A percentile compares a stretch with the other conserved stretches of the same genome.
phyloP scores from a whole-genome alignment of 768 basidiomycete species.

The Podaxis carcinomalis region DNA sequence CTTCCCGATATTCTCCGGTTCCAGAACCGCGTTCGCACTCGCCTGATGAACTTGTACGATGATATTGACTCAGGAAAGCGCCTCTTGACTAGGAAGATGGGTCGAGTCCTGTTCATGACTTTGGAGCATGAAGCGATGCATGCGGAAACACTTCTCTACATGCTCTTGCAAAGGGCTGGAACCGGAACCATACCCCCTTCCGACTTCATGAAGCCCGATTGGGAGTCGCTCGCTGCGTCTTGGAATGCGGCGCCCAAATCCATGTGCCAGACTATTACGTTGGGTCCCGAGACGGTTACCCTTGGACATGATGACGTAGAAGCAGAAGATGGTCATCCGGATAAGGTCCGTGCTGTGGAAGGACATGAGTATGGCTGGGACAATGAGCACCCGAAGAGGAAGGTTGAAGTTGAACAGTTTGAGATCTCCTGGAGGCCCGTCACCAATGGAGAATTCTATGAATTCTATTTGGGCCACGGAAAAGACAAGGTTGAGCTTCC shows the following conservation, averaged over 20 bases:
- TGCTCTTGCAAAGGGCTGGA: constrained; percentile 83
- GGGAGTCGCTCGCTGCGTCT: constrained; percentile 43
- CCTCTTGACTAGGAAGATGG: constrained; percentile 59
- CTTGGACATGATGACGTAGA: constrained; percentile 87
- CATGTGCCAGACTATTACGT: constrained; percentile 37
- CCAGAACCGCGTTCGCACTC: constrained; percentile 69
- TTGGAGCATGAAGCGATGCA: constrained; percentile 90
- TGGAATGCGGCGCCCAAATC: constrained; percentile 51
- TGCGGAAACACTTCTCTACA: constrained; percentile 90
- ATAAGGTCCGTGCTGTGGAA: constrained; percentile 31
- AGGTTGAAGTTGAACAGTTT: constrained; percentile 62
- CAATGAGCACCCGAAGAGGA: constrained; percentile 75
- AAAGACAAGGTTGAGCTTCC: constrained; percentile 51
- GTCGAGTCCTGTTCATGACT: constrained; percentile 85
- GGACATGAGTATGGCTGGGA: constrained; percentile 91
- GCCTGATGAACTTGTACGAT: constrained; percentile 70
- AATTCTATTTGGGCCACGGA: constrained; percentile 48
- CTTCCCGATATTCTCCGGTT: constrained; percentile 69
- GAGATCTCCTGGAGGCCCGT: constrained; percentile 82
- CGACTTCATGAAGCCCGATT: constrained; percentile 71
- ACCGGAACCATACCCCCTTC: constrained; percentile 75
- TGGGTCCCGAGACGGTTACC: constrained; percentile 55
- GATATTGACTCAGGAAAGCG: constrained; percentile 51
- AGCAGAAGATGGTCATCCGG: constrained; percentile 46
- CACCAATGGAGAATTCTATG: constrained; percentile 82